Conservation (phyloP, 1,284 basidiomycete genomes). For the Trichosporon faecale region DNA sequence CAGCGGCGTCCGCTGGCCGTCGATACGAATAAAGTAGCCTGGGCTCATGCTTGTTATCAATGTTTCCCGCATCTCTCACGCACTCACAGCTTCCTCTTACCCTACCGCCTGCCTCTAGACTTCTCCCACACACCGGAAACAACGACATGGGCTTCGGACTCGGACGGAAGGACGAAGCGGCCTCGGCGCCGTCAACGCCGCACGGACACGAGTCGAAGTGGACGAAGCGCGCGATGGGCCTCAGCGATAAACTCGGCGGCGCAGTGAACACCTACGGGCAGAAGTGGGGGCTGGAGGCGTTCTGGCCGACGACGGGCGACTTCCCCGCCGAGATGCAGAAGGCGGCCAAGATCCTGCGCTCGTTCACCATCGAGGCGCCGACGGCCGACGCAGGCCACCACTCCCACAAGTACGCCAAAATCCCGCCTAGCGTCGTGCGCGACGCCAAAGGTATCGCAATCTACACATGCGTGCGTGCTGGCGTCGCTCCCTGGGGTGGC, state of each 20-base stretch:
- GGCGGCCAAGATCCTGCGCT: constrained; percentile 50
- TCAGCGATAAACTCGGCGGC: constrained; percentile 11
- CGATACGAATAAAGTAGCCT: neutral
- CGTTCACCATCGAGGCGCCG: constrained; percentile 25
- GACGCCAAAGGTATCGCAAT: constrained; percentile 9
- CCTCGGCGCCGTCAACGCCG: neutral
- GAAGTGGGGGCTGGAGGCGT: constrained; percentile 10
- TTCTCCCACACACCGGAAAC: neutral
- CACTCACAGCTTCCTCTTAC: neutral
- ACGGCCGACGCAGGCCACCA: constrained; percentile 6
- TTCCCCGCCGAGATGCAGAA: constrained; percentile 53
- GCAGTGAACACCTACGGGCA: constrained; percentile 12
- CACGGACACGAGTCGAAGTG: constrained; percentile 9
- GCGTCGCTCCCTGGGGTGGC: constrained; percentile 7
- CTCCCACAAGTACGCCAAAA: neutral
- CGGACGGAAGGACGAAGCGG: constrained; percentile 4
- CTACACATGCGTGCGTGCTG: constrained; percentile 10
- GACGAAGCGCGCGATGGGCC: constrained; percentile 1
- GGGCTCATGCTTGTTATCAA: neutral
- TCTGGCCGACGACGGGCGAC: constrained; percentile 32
- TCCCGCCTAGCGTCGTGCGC: constrained; percentile 10
- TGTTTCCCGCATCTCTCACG: neutral
- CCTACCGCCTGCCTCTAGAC: too few species aligned
- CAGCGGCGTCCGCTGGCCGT: neutral
- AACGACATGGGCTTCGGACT: constrained; percentile 2